Evolutionary conservation across 108 stramenopile genomes (phyloP), one percentile per base, ranked within the genome.

Genomic region (Fragilaria radians): DNA sequence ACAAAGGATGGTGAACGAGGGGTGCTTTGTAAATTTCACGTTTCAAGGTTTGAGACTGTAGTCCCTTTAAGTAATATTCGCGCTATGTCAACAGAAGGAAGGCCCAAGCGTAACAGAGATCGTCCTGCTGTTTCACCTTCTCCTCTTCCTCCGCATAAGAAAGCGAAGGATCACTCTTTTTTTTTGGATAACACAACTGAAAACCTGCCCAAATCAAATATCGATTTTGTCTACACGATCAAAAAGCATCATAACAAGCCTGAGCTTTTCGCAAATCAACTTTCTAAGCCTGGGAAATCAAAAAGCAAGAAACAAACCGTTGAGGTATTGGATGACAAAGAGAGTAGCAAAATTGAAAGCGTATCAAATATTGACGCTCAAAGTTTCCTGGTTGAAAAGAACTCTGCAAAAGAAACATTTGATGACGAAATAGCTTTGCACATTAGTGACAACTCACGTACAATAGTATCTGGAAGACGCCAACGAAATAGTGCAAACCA

Each of bases 401-500:
- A 7, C 7, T 27, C 28, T 27, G 7, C 21, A 4, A 17, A 60
- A 5, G 59, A 60, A 4, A 46, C 46, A 5, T 36, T 21, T 11
- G 59, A 48, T n/a, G 59, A 46, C 23, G 59, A 36, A 5, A 60
- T 4, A 5, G 47, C 9, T 19, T 11, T 46, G 21, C 45, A 42
- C 18, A 17, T 29, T 18, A 48, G 17, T 19, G 59, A 24, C 5
- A 7, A 42, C 19, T 17, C 42, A 4, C n/a, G n/a, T n/a, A n/a
- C n/a, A n/a, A n/a, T n/a, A n/a, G n/a, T n/a, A n/a, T n/a, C n/a
- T n/a, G n/a, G n/a, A n/a, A n/a, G n/a, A n/a, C n/a, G n/a, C n/a
- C n/a, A n/a, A n/a, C n/a, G n/a, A n/a, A n/a, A n/a, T n/a, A n/a
- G n/a, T n/a, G 24, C 19, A n/a, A 52, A 52, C 22, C 9, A 7